A percentile compares a stretch with the other conserved stretches of the same genome.
Conservation (phyloP, 2,329 filamentous ascomycete genomes). For the Talaromyces verruculosus region DNA sequence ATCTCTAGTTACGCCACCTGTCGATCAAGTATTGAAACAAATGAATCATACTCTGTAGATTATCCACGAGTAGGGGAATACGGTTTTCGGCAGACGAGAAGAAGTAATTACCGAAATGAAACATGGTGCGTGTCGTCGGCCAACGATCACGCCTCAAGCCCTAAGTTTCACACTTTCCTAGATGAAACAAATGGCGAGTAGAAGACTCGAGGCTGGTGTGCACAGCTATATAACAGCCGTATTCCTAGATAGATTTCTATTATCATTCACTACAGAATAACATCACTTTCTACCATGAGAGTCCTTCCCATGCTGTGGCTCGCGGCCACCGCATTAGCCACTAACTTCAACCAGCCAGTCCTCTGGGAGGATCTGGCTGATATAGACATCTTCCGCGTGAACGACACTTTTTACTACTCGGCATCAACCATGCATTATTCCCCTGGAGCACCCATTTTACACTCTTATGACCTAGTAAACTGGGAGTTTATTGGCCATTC, state of each 20-base stretch:
- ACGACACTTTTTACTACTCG: conserved; percentile 1
- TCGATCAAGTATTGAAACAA: background rate
- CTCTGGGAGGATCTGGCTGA: conserved; percentile 7
- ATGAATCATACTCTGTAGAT: background rate
- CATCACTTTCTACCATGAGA: background rate
- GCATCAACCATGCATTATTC: conserved; percentile 7
- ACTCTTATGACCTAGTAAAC: background rate
- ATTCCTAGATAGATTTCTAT: background rate
- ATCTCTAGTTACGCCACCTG: background rate
- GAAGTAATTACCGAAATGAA: background rate
- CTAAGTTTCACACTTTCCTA: background rate
- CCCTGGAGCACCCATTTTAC: background rate
- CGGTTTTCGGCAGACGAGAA: background rate
- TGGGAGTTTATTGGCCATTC: conserved; percentile 3
- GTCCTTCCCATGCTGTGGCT: background rate
- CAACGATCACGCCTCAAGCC: background rate
- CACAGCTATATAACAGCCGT: background rate
- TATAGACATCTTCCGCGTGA: background rate
- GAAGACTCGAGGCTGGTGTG: background rate
- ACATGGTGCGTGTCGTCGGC: background rate
- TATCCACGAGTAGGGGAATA: background rate
- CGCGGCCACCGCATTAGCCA: background rate
- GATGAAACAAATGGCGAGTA: background rate
- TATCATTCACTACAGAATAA: background rate
- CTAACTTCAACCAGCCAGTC: conserved; percentile 4